Base-by-base conservation (phyloP, 352 stramenopile species). In the Elongisporangium undulatum region DNA sequence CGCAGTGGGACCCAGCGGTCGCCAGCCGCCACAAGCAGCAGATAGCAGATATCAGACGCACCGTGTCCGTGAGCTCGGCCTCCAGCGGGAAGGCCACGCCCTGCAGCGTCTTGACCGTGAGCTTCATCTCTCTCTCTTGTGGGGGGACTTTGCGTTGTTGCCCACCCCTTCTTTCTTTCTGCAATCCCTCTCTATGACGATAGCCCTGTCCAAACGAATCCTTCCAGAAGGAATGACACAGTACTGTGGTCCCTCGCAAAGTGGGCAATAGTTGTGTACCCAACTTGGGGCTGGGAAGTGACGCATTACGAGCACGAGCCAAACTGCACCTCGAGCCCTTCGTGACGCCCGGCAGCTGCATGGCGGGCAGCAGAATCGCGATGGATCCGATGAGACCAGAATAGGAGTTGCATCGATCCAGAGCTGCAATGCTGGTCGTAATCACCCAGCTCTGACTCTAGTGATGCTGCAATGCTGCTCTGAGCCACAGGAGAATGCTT, bases 61-160 rank as follows among this genome's bases (percentile, higher is more conserved):
- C 85, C 61, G 83, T 79, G 57, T 95, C 82, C 19, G 80, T 82
- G 24, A 76, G 65, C 62, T 93, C 83, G 34, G 80, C 78, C 23
- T 93, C 80, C 51, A 93, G 68, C 7, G 81, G 63, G 72, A 93
- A 92, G 49, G 82, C 78, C n/a, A 91, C 81, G 67, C 85, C 85
- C 67, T 93, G 83, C 21, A 93, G 71, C 53, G 85, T 95, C 79
- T 95, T 95, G 50, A 93, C 82, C 45, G 85, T 91, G 56, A 93
- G 81, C 80, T 92, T 95, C 85, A 94, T 95, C 56, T 39, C 69
- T 55, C 50, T 66, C 58, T 22, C 41, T 13, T 66, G 55, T 56
- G 29, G 29, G 29, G 29, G 29, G 24, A 19, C 57, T 16, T 56
- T 15, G 29, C 1, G 29, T 41, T 41, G 23, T 49, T 59, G 65